A percentile compares a stretch with the other conserved stretches of the same genome.
Evolutionary conservation across 2,329 filamentous ascomycete species (phyloP).

Genomic region (Fusarium caatingaense): DNA sequence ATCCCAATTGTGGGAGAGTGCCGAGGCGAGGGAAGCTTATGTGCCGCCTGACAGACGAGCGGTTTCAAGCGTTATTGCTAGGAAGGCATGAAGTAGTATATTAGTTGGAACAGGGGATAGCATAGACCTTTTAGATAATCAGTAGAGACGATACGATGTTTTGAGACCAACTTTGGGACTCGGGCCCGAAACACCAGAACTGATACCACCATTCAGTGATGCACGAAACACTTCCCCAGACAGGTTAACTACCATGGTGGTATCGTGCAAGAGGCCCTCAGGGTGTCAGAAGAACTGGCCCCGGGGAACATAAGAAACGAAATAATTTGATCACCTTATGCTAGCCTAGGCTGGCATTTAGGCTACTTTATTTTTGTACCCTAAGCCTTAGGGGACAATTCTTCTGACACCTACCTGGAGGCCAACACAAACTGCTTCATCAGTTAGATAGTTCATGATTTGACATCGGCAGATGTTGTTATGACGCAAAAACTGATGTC

Average conservation of each 20-base stretch:
- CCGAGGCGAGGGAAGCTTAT: slow-evolving; percentile 39
- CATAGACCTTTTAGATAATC: too few relatives aligned
- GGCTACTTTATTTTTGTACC: too few relatives aligned
- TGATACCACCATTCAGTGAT: neutral
- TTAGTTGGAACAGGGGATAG: too few relatives aligned
- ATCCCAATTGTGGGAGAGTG: slow-evolving; percentile 44
- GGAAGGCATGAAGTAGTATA: neutral
- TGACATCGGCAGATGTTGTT: rapidly evolving
- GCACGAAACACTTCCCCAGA: neutral
- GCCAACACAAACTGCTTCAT: neutral
- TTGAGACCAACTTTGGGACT: neutral
- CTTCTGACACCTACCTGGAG: too few relatives aligned
- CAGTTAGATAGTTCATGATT: neutral
- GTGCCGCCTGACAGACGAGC: slow-evolving; percentile 42
- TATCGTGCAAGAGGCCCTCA: too few relatives aligned
- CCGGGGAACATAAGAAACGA: too few relatives aligned
- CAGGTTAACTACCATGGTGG: too few relatives aligned
- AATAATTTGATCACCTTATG: too few relatives aligned
- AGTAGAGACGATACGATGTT: neutral
- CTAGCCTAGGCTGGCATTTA: too few relatives aligned
- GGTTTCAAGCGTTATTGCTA: slow-evolving; percentile 30
- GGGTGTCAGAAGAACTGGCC: too few relatives aligned
- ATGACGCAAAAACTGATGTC: neutral
- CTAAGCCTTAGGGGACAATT: too few relatives aligned
- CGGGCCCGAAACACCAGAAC: too few relatives aligned